A percentile compares a stretch with the other conserved stretches of the same genome.
Conservation (phyloP, 768 basidiomycete species). For the Tulasnella sp. region DNA sequence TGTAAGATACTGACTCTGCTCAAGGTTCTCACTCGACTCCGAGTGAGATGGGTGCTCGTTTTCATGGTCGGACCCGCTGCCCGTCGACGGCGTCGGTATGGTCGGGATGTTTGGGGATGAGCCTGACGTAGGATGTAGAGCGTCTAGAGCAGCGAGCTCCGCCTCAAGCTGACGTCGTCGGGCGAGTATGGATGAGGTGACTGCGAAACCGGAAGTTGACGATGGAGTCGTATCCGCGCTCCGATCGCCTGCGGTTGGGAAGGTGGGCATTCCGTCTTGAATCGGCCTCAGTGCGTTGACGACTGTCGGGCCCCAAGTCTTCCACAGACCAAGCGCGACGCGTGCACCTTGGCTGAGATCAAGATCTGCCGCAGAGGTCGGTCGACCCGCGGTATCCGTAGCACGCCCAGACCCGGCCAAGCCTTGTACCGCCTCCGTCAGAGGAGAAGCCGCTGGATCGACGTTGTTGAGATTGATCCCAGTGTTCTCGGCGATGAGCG, state of each 20-base stretch:
- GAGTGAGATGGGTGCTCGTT: neutral
- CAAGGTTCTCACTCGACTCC: neutral
- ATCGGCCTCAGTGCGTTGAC: slow-evolving; percentile 43
- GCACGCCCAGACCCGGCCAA: neutral
- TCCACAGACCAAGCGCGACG: slow-evolving; percentile 58
- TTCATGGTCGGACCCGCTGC: neutral
- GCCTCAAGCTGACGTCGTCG: slow-evolving; percentile 44
- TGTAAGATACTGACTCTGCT: neutral
- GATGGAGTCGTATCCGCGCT: neutral
- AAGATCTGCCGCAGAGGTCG: slow-evolving; percentile 29
- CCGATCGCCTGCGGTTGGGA: slow-evolving; percentile 13
- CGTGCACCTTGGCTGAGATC: slow-evolving; percentile 44
- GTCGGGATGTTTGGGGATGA: neutral
- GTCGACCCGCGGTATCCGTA: neutral
- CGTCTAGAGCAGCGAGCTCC: slow-evolving; percentile 41
- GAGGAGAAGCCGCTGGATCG: neutral
- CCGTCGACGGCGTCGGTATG: neutral
- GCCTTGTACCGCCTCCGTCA: neutral
- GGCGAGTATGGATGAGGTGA: slow-evolving; percentile 25
- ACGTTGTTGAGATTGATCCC: slow-evolving; percentile 10
- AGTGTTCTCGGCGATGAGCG: slow-evolving; percentile 19
- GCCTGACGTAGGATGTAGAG: neutral
- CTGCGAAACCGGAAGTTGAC: neutral
- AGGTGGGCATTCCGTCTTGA: slow-evolving; percentile 31
- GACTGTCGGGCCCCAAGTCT: slow-evolving; percentile 60